Conservation (phyloP, 2,329 filamentous ascomycete species). For the Epichloe festucae region DNA sequence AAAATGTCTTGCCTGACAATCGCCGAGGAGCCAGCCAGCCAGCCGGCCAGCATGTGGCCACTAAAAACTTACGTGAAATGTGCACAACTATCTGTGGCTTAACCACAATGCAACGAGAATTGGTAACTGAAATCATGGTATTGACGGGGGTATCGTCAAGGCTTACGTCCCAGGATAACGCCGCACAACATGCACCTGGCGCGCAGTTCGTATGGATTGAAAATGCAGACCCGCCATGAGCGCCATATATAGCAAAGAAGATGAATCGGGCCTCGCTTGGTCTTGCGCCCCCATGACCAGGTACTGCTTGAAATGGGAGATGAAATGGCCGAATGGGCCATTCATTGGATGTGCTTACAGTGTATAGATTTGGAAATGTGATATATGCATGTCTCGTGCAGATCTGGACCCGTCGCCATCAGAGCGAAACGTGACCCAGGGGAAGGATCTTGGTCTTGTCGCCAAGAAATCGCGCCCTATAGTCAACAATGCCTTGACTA, state of each 20-base stretch:
- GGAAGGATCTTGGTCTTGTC: slow-evolving; percentile 51
- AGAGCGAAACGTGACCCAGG: slow-evolving; percentile 33
- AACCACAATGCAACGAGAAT: not conserved
- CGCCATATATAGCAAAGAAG: not conserved
- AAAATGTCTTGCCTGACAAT: not conserved
- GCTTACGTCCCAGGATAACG: slow-evolving; percentile 2
- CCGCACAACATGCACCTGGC: not conserved
- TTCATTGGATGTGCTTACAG: slow-evolving; percentile 4
- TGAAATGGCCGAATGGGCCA: not conserved
- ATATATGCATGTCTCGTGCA: not conserved
- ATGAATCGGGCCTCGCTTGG: not conserved
- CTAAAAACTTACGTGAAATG: slow-evolving; percentile 1
- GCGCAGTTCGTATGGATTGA: not conserved
- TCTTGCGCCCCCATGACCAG: not conserved
- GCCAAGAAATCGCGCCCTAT: slow-evolving; percentile 49
- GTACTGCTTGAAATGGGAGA: not conserved
- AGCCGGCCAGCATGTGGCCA: not conserved
- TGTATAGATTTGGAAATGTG: not conserved
- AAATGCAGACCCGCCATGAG: not conserved
- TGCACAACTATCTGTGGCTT: not conserved
- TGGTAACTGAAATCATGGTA: not conserved
- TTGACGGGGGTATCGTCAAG: slow-evolving; percentile 4
- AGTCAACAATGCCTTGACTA: slow-evolving; percentile 53
- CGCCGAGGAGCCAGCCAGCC: not conserved
- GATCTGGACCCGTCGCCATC: not conserved